Percentiles rank a stretch among this genome's conserved stretches.
These are phyloP conservation scores for Lagenaria siceraria DNA, from an alignment of 306 rosid genomes.

Conservation along the genomic window DNA sequence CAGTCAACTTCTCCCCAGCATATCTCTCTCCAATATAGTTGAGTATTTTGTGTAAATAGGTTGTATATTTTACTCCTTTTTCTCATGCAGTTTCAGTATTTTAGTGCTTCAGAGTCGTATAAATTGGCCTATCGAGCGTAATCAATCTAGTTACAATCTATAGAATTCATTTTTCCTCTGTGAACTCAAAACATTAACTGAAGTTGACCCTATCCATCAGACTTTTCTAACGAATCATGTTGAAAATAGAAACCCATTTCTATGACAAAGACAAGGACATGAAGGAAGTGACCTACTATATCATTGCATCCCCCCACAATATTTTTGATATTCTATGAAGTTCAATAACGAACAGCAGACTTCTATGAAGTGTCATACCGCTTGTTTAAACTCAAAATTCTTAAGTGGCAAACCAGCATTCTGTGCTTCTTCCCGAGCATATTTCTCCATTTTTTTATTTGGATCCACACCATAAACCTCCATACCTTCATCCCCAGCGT, in stretches of 20 bases:
- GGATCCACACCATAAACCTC: constrained; percentile 77
- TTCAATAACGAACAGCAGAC: not conserved
- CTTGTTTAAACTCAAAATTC: constrained; percentile 64
- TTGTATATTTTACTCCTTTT: too few species aligned
- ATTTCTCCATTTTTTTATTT: constrained; percentile 64
- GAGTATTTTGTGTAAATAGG: too few species aligned
- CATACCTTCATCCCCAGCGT: constrained; percentile 33
- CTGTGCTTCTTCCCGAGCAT: constrained; percentile 49
- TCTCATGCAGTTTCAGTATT: too few species aligned
- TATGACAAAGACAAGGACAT: not conserved
- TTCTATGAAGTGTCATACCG: constrained; percentile 25
- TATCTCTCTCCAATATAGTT: too few species aligned
- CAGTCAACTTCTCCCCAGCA: too few species aligned
- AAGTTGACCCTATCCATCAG: not conserved
- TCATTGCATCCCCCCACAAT: not conserved
- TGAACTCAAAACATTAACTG: too few species aligned
- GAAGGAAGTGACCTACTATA: not conserved
- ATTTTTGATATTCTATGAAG: not conserved
- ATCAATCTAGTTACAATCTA: too few species aligned
- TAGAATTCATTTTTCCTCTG: too few species aligned
- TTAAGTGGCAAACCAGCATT: constrained; percentile 48
- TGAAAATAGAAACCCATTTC: not conserved
- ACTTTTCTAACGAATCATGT: not conserved
- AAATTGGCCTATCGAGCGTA: too few species aligned
- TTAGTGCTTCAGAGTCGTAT: too few species aligned